These are phyloP conservation scores for Marasmius fiardii DNA, from an alignment of 1,284 basidiomycete genomes.

Conservation along the genomic window DNA sequence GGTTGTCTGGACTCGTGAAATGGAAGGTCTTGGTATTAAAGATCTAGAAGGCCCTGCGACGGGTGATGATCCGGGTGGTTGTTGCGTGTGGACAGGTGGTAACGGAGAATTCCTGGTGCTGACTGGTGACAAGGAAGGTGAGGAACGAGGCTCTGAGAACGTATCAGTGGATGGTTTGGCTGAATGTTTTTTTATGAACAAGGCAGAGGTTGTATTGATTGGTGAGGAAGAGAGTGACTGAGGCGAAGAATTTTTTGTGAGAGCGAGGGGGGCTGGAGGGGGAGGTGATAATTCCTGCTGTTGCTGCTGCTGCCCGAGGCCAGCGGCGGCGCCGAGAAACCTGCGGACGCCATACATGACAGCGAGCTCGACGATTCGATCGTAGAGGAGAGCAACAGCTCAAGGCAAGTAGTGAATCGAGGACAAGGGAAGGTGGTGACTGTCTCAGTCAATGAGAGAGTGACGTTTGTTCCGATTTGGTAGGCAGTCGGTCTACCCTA, in stretches of 20 bases:
- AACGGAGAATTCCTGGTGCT: conserved; percentile 1
- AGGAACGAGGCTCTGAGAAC: conserved; percentile 38
- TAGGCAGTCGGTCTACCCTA: no score
- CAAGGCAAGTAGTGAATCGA: not conserved
- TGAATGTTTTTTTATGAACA: conserved; percentile 9
- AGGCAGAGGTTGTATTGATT: conserved; percentile 20
- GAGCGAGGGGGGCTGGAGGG: conserved; percentile 19
- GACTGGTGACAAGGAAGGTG: conserved; percentile 29
- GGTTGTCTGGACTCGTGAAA: conserved; percentile 19
- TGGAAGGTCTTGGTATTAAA: conserved; percentile 5
- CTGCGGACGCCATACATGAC: conserved; percentile 72
- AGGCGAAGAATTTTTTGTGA: conserved; percentile 3
- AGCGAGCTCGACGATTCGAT: conserved; percentile 11
- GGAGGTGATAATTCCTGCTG: conserved; percentile 19
- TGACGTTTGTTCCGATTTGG: not conserved
- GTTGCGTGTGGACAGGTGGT: not conserved
- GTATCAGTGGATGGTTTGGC: not conserved
- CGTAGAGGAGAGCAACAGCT: not conserved
- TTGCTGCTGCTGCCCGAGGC: not conserved
- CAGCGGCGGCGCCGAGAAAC: conserved; percentile 46
- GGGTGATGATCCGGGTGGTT: not conserved
- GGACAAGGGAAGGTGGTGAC: not conserved
- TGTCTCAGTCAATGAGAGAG: not conserved
- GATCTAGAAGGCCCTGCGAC: not conserved
- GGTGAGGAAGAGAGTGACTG: conserved; percentile 22